Base-by-base conservation (phyloP, 1,139 yeast species). In the Yamadazyma friedrichii region DNA sequence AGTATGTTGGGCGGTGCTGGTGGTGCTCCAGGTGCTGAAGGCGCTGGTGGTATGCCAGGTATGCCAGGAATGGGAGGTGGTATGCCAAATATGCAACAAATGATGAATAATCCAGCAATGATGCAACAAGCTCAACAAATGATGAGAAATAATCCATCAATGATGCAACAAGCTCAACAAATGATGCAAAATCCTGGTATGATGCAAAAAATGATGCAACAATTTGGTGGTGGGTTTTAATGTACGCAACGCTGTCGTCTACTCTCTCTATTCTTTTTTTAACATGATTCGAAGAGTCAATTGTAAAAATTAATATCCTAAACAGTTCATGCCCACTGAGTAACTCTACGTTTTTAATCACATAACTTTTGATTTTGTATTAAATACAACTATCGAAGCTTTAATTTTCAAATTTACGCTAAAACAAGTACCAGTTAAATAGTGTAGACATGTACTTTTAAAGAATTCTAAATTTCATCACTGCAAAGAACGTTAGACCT, bases 131-230 rank as follows among this genome's bases (percentile, higher is more conserved):
- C 67, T 20, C 85, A 77, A 56, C 81, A 75, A 49, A 70, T 71
- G 76, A 78, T 79, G 84, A 77, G 80, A 72, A 77, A 70, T 57
- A 84, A 84, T 58, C 94, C 94, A 10, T 77, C 73, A 55, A 77
- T 84, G 79, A 82, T 83, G 87, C 76, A 70, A 48, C 77, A 71
- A 52, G 78, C 78, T 2, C 77, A 71, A 50, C 75, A 71, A 47
- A 72, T 72, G 78, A 72, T 72, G 78, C 71, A 68, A 50, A 66
- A 72, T 51, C 78, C 78, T n/a, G 76, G 76, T 2, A 70, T 72
- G 77, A 72, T 85, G 82, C 85, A 84, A 59, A 80, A 82, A 54
- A 80, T 85, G 88, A 85, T 86, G 83, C 75, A 78, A 59, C 87
- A 82, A 55, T 82, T 85, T 31, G 76, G 74, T 28, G 44, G 44